These are phyloP conservation scores for Biancaea sappan DNA, from an alignment of 306 rosid species.

Conservation along the genomic window DNA sequence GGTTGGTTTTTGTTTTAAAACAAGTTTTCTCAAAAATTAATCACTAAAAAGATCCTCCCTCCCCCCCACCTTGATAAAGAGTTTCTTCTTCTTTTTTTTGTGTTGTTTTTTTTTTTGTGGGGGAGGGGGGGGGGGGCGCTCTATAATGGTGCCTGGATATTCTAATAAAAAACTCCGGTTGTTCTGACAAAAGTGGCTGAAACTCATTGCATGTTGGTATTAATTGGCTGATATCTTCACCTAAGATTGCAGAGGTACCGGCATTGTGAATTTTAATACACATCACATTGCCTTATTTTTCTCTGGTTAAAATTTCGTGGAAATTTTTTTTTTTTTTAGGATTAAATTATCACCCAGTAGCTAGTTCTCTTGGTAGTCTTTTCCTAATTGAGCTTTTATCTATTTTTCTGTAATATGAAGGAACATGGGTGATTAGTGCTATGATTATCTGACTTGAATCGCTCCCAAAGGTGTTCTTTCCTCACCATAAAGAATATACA, in stretches of 20 bases:
- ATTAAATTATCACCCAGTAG: neutral
- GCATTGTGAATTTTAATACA: constrained; percentile 16
- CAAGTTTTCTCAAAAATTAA: neutral
- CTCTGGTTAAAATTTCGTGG: neutral
- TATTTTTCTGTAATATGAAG: neutral
- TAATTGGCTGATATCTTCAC: neutral
- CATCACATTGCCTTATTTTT: no score
- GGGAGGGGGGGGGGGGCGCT: neutral
- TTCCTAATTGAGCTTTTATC: neutral
- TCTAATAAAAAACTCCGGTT: neutral
- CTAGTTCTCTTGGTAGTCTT: neutral
- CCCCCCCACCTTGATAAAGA: no score
- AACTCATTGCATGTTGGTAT: constrained; percentile 1
- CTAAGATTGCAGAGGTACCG: neutral
- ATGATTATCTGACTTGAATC: neutral
- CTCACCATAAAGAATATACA: constrained; percentile 4
- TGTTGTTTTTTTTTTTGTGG: neutral
- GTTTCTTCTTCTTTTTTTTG: neutral
- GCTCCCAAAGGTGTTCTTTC: neutral
- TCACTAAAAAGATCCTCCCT: no score
- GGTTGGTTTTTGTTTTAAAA: neutral
- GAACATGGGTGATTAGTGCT: constrained; percentile 5
- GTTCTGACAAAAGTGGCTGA: neutral
- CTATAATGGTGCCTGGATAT: neutral
- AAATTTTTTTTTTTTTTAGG: neutral